These are phyloP conservation scores for Aethionema arabicum DNA, from an alignment of 345 rosid species.

Conservation along the genomic window DNA sequence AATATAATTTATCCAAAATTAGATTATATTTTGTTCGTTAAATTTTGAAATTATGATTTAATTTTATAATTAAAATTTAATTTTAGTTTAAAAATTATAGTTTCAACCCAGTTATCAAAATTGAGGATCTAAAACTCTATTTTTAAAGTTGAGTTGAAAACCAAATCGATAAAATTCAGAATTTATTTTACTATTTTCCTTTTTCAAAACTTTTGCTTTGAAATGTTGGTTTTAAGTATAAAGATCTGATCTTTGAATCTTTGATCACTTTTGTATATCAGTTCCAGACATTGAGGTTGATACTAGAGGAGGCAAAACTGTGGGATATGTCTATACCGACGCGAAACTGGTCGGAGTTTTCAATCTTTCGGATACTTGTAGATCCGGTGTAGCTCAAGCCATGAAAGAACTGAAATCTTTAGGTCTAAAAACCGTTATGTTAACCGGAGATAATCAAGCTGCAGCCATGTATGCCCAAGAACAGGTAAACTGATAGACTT, in stretches of 20 bases:
- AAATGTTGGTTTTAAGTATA: slow-evolving; percentile 4
- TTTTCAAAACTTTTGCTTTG: neutral
- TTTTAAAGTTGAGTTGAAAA: no score
- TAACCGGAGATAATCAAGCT: slow-evolving; percentile 77
- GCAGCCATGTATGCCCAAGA: slow-evolving; percentile 71
- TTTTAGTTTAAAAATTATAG: no score
- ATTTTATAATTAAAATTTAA: no score
- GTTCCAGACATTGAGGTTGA: slow-evolving; percentile 44
- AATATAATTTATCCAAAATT: no score
- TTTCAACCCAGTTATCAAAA: no score
- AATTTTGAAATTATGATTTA: no score
- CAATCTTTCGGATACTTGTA: slow-evolving; percentile 70
- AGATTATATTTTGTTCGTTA: no score
- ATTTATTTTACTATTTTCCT: no score
- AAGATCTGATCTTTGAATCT: no score
- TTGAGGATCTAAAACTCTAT: no score
- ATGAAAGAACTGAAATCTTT: slow-evolving; percentile 54
- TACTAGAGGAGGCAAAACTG: slow-evolving; percentile 49
- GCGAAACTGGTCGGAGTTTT: slow-evolving; percentile 51
- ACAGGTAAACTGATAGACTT: slow-evolving; percentile 51
- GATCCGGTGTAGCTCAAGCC: slow-evolving; percentile 72
- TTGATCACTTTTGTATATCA: slow-evolving; percentile 9
- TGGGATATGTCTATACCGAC: slow-evolving; percentile 61
- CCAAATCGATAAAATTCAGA: no score
- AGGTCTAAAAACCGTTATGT: slow-evolving; percentile 64